Percentiles rank a stretch among this genome's conserved stretches.
These are phyloP conservation scores for Arabidopsis hybrid DNA, from an alignment of 441 rosid genomes.

Conservation along the genomic window DNA sequence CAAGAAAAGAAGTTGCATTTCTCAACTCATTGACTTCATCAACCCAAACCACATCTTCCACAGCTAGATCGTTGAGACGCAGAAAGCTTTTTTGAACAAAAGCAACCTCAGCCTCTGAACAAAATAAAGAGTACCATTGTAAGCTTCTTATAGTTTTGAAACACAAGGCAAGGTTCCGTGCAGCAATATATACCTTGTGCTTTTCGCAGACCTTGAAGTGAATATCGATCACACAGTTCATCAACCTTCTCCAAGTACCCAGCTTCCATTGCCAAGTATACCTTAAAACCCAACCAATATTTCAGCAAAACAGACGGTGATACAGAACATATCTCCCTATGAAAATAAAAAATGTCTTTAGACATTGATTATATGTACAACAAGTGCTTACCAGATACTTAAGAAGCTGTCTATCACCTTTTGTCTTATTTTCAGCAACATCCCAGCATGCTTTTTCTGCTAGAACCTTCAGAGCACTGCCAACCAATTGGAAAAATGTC, in stretches of 20 bases:
- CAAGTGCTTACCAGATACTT: conserved; percentile 70
- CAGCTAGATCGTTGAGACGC: conserved; percentile 66
- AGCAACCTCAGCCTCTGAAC: conserved; percentile 60
- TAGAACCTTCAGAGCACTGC: conserved; percentile 75
- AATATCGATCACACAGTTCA: conserved; percentile 80
- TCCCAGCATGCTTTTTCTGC: conserved; percentile 96
- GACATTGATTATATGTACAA: not conserved
- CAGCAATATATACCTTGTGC: conserved; percentile 61
- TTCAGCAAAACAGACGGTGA: conserved; percentile 4
- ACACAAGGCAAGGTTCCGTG: conserved; percentile 19
- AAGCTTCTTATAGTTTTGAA: conserved; percentile 27
- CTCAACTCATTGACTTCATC: conserved; percentile 66
- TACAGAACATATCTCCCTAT: not conserved
- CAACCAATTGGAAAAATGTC: conserved; percentile 23
- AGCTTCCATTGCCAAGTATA: conserved; percentile 98
- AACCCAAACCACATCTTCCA: conserved; percentile 77
- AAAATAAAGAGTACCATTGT: conserved; percentile 43
- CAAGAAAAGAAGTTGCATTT: conserved; percentile 62
- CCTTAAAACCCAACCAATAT: conserved; percentile 52
- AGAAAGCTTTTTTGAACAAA: conserved; percentile 56
- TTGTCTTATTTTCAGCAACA: conserved; percentile 80
- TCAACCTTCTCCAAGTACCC: conserved; percentile 93
- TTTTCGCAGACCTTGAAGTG: conserved; percentile 77
- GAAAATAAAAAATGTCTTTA: not conserved
- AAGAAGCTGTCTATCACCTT: conserved; percentile 67